Percentiles rank a stretch among this genome's conserved stretches.
Conservation (phyloP, 192 early-diverging fungal genomes). For the Mortierella alpina region DNA sequence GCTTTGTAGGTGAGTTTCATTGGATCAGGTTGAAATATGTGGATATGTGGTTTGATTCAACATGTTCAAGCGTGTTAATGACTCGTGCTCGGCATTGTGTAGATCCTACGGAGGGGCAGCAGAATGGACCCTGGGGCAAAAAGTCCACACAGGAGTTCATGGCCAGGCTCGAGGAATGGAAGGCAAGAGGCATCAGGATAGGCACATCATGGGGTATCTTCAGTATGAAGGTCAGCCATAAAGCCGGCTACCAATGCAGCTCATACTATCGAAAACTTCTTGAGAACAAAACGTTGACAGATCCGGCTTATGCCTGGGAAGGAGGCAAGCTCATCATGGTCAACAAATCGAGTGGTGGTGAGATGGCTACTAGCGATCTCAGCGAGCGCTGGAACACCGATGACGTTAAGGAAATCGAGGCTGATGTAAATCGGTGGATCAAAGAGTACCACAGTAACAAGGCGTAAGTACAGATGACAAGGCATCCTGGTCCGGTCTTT, state of each 20-base stretch:
- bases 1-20: constrained; percentile 60
- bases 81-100: neutral
- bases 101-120: constrained; percentile 65
- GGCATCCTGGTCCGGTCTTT: too few relatives aligned
- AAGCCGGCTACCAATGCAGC: constrained; percentile 72
- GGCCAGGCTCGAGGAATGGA: constrained; percentile 63
- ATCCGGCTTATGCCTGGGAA: constrained; percentile 61
- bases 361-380: constrained; percentile 49
- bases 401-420: constrained; percentile 60
- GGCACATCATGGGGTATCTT: constrained; percentile 70
- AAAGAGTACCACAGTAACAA: constrained; percentile 58
- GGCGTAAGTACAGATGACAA: constrained; percentile 11
- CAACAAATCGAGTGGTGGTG: constrained; percentile 55
- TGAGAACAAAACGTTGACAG: constrained; percentile 52
- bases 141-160: constrained; percentile 61
- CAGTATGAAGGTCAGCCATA: constrained; percentile 60
- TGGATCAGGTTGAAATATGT: neutral
- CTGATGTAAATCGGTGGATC: constrained; percentile 61
- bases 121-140: constrained; percentile 60
- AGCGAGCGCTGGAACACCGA: constrained; percentile 61
- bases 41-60: too few relatives aligned
- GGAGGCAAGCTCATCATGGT: constrained; percentile 63
- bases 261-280: constrained; percentile 66
- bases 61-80: too few relatives aligned
- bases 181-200: constrained; percentile 53